These are phyloP conservation scores for Fusarium transvaalense DNA, from an alignment of 2,329 filamentous ascomycete species.

Conservation along the genomic window DNA sequence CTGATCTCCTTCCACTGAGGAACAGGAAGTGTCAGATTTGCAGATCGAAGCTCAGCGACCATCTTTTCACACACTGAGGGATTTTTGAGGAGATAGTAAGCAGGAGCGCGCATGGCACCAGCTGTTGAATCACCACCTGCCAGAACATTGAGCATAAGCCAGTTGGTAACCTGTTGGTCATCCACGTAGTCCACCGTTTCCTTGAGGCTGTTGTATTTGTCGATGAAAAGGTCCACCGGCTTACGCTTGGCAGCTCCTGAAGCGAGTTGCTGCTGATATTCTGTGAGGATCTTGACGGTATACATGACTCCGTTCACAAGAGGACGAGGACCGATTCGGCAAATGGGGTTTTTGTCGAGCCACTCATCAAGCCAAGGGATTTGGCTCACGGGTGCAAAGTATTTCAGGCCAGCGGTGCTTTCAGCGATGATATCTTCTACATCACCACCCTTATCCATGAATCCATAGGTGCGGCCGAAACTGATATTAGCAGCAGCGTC, in stretches of 20 bases:
- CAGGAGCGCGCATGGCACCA: slow-evolving; percentile 35
- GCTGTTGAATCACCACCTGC: slow-evolving; percentile 40
- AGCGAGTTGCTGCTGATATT: slow-evolving; percentile 34
- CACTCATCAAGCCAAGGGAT: slow-evolving; percentile 43
- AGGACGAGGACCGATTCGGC: slow-evolving; percentile 16
- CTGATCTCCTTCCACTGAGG: slow-evolving; percentile 40
- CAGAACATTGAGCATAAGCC: slow-evolving; percentile 41
- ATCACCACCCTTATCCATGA: slow-evolving; percentile 32
- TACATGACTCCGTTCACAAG: slow-evolving; percentile 27
- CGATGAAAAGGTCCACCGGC: slow-evolving; percentile 39
- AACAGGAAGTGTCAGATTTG: slow-evolving; percentile 16
- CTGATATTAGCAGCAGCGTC: slow-evolving; percentile 41
- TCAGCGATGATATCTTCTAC: slow-evolving; percentile 32
- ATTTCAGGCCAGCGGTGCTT: slow-evolving; percentile 30
- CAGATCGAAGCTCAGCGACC: slow-evolving; percentile 24
- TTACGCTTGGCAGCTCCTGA: slow-evolving; percentile 28
- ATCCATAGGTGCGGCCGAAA: slow-evolving; percentile 33
- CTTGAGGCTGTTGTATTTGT: slow-evolving; percentile 37
- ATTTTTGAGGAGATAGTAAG: slow-evolving; percentile 34
- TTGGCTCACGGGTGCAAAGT: slow-evolving; percentile 40
- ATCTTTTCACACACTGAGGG: slow-evolving; percentile 22
- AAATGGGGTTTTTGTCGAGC: slow-evolving; percentile 42
- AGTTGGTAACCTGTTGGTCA: slow-evolving; percentile 38
- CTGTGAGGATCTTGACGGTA: slow-evolving; percentile 38
- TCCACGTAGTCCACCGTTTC: slow-evolving; percentile 37